Evolutionary conservation across 352 stramenopile species (phyloP), one percentile per base, ranked within the genome.

Genomic region (Pythium phragmitis): DNA sequence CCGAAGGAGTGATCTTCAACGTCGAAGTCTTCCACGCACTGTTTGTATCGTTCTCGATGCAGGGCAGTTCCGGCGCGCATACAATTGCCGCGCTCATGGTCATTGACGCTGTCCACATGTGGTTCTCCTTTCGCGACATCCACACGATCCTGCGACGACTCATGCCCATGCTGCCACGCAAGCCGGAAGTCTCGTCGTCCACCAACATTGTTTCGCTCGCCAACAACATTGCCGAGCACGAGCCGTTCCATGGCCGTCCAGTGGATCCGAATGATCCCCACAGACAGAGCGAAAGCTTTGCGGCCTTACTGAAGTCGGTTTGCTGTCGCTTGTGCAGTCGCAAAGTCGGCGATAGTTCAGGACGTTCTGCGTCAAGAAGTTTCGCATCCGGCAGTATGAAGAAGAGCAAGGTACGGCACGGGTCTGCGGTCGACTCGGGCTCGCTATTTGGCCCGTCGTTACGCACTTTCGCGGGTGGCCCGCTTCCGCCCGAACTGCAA

Each of bases 1-100:
- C 72, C 17, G 70, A 70, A 17, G 17, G 37, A 0, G 56, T 73
- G 0, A 60, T 73, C 53, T 60, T 60, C 53, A 60, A 60, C 39
- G 53, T 60, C 13, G 53, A 60, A 26, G 53, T 60, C 21, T 68
- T 68, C 43, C 63, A 68, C 16, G 47, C 65, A 6, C 33, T 73
- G 1, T 73, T 66, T 45, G 43, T 73, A 8, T 51, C 66, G 0
- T 56, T 57, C 14, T 65, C 45, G 13, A 59, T 73, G 19, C 55
- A 68, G 41, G 21, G 9, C 3, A 37, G 51, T 13, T 51, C 43
- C 2, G 30, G 42, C 1, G n/a, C 13, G 7, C 45, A 30, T 8
- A 60, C 60, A 1, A 48, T 60, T 12, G 30, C 47, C 5, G 30
- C 45, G 19, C 50, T 67, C 13, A 60, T 67, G 50, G 19, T 37